phyloP scores from a whole-genome alignment of 371 early-diverging fungal species.

The Chytridium lagenaria region DNA sequence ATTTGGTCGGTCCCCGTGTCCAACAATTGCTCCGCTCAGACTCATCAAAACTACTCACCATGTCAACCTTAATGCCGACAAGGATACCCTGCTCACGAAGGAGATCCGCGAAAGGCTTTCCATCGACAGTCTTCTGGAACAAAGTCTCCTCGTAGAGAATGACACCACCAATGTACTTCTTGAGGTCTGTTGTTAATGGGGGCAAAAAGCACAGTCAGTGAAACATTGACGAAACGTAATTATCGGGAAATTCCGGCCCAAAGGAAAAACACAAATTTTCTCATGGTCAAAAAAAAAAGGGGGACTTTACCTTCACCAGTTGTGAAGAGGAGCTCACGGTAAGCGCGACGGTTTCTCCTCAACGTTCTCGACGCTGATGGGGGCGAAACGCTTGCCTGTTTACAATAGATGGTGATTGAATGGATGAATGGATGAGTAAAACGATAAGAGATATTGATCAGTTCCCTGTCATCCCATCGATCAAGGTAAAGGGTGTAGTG shows the following conservation, averaged over 20 bases:
- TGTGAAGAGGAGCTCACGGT: slow-evolving; percentile 71
- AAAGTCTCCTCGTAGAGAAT: slow-evolving; percentile 75
- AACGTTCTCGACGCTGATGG: slow-evolving; percentile 63
- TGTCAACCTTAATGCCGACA: slow-evolving; percentile 74
- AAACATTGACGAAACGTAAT: background rate
- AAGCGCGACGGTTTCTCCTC: slow-evolving; percentile 68
- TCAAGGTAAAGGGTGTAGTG: no score
- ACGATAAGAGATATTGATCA: no score
- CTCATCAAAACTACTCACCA: no score
- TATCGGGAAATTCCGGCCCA: no score
- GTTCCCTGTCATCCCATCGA: no score
- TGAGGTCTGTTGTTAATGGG: slow-evolving; percentile 41
- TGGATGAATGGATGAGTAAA: background rate
- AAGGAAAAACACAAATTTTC: slow-evolving; percentile 1
- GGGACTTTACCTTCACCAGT: slow-evolving; percentile 50
- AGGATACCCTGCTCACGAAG: slow-evolving; percentile 58
- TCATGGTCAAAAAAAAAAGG: background rate
- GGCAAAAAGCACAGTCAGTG: background rate
- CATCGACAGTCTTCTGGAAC: slow-evolving; percentile 56
- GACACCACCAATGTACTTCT: slow-evolving; percentile 66
- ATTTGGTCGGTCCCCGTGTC: no score
- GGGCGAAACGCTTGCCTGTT: slow-evolving; percentile 60
- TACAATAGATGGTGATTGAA: background rate
- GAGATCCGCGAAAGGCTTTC: slow-evolving; percentile 56
- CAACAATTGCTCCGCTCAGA: no score